Evolutionary conservation across 441 rosid genomes (phyloP).

Genomic region (Lepidium campestre): DNA sequence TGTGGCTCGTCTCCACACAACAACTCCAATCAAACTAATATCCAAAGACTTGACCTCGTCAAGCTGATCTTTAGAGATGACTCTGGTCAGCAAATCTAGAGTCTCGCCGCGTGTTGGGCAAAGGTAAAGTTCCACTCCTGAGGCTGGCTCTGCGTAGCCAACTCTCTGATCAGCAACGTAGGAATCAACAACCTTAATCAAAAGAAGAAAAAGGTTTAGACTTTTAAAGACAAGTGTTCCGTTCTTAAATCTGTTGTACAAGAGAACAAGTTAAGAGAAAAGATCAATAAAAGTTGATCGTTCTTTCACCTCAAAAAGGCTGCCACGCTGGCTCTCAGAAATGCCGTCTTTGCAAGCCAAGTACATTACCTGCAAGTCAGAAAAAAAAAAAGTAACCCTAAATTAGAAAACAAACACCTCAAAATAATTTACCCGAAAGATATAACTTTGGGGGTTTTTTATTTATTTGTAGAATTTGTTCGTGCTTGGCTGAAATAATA

Average conservation of each 20-base stretch:
- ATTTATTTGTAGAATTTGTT: background rate
- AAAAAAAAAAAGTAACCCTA: background rate
- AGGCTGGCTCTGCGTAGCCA: slow-evolving; percentile 78
- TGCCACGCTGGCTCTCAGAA: slow-evolving; percentile 41
- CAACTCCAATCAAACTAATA: slow-evolving; percentile 80
- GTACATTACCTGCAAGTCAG: slow-evolving; percentile 59
- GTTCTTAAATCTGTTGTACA: background rate
- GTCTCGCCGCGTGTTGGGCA: slow-evolving; percentile 69
- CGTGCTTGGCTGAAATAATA: background rate
- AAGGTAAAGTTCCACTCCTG: slow-evolving; percentile 75
- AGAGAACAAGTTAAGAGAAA: background rate
- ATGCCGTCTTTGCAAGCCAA: slow-evolving; percentile 58
- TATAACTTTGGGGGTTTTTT: background rate
- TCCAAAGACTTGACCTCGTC: slow-evolving; percentile 54
- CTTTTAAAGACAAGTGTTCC: background rate
- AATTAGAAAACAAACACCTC: background rate
- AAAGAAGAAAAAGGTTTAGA: background rate
- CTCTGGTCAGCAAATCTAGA: slow-evolving; percentile 50
- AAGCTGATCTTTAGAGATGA: slow-evolving; percentile 61
- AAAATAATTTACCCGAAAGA: background rate
- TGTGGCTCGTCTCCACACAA: slow-evolving; percentile 88
- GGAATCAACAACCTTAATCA: slow-evolving; percentile 57
- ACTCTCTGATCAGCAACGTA: slow-evolving; percentile 72
- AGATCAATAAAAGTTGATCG: background rate
- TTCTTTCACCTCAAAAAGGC: slow-evolving; percentile 58